Conservation (phyloP, 2,329 filamentous ascomycete species). For the Penicillium sp. region DNA sequence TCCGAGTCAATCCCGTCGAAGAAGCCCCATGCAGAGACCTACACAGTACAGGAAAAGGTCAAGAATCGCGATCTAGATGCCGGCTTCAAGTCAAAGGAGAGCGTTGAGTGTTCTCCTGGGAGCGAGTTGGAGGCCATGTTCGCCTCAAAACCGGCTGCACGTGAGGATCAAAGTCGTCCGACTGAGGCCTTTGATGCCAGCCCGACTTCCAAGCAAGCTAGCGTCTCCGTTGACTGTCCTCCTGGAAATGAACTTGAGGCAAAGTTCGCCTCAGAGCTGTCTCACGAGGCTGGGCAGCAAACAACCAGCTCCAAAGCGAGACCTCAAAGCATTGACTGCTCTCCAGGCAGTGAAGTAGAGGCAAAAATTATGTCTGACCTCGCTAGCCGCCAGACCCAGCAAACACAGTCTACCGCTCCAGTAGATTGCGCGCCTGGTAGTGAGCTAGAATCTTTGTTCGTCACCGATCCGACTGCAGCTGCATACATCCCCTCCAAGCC, state of each 20-base stretch:
- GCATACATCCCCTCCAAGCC: conserved; percentile 2
- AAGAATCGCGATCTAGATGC: conserved; percentile 4
- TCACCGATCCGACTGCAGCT: neutral
- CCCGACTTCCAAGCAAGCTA: neutral
- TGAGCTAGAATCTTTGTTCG: conserved; percentile 13
- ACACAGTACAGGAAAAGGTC: neutral
- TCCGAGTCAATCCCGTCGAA: conserved; percentile 5
- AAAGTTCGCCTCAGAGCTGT: conserved; percentile 4
- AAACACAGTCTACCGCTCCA: neutral
- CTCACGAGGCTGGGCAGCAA: neutral
- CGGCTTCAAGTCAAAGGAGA: conserved; percentile 1
- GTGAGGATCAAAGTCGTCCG: neutral
- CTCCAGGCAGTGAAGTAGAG: conserved; percentile 10
- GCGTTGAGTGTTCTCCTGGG: conserved; percentile 12
- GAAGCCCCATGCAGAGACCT: conserved; percentile 2
- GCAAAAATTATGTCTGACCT: conserved; percentile 5
- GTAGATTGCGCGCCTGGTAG: conserved; percentile 16
- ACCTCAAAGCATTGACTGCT: conserved; percentile 5
- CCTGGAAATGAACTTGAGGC: conserved; percentile 11
- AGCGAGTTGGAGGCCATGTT: conserved; percentile 16
- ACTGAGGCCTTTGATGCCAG: conserved; percentile 1
- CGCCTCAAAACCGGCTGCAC: conserved; percentile 3
- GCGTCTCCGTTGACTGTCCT: conserved; percentile 7
- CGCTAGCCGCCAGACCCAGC: neutral
- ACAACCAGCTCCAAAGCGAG: neutral